Percentiles rank a stretch among this genome's conserved stretches.
Evolutionary conservation across 176 grass and related monocot genomes (phyloP).

Genomic region (Musa schizocarpa): DNA sequence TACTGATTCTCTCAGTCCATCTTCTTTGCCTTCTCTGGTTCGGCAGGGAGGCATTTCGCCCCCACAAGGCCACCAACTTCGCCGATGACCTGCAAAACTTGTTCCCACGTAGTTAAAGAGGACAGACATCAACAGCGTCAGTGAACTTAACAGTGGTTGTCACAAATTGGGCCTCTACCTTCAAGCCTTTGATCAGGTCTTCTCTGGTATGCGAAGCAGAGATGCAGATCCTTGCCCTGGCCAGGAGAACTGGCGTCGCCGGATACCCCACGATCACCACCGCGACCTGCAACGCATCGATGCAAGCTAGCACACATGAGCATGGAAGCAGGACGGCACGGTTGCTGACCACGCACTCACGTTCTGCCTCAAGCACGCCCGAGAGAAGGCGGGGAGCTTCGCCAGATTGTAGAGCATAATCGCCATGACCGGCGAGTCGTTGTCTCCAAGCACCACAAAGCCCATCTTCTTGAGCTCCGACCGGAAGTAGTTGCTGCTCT

Average conservation of each 20-base stretch:
- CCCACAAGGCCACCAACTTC: slow-evolving; percentile 4
- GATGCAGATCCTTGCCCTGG: slow-evolving; percentile 4
- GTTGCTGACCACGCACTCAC: background rate
- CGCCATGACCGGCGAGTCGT: slow-evolving; percentile 1
- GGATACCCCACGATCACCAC: slow-evolving; percentile 1
- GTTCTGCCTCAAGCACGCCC: slow-evolving; percentile 1
- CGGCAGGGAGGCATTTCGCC: slow-evolving; percentile 1
- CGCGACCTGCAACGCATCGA: background rate
- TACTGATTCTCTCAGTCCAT: background rate
- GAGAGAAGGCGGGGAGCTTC: slow-evolving; percentile 3
- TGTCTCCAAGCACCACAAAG: slow-evolving; percentile 5
- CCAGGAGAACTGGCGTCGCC: background rate
- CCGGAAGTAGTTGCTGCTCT: slow-evolving; percentile 3
- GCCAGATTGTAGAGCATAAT: slow-evolving; percentile 1
- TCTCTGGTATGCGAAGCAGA: background rate
- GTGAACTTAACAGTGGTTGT: too few relatives aligned
- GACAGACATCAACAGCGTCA: too few relatives aligned
- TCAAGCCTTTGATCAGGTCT: slow-evolving; percentile 3
- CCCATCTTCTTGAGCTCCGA: background rate
- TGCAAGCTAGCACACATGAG: too few relatives aligned
- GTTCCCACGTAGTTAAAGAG: too few relatives aligned
- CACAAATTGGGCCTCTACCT: background rate
- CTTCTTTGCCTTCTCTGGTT: background rate
- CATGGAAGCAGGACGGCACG: too few relatives aligned
- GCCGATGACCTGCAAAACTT: background rate